Evolutionary conservation across 2,329 filamentous ascomycete species (phyloP), one percentile per base, ranked within the genome.

Genomic region (Talaromyces funiculosus): DNA sequence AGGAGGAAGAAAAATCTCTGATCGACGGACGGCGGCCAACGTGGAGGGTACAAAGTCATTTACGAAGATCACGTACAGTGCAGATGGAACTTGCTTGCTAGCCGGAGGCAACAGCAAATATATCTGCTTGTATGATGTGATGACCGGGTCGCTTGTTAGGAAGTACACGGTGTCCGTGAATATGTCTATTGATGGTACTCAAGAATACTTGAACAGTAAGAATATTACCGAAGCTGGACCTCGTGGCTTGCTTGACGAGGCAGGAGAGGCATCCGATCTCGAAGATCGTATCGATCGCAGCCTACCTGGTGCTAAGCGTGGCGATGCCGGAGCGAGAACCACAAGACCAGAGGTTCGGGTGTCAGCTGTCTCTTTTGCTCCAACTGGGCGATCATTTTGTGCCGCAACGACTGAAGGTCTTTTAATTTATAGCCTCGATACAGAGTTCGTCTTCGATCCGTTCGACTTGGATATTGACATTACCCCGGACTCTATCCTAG

Each of bases 21-120:
- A 97, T 75, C 88, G 94, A 53, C 83, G 92, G 62, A 96, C 92
- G 2, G 94, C 94, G 2, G 94, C 94, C 49, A 97, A 96, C 69
- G 88, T 89, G 2, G 84, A 91, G 1, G 91, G 91, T 38, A 96
- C 90, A 43, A 99, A 99, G 73, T 89, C 86, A 65, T 99, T 96
- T 78, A 88, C 84, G 69, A 89, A 89, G 6, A 90, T 99, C 65
- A 86, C 85, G 58, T 99, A 97, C 77, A 96, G 92, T 72, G 89
- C 90, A 1, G 94, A 99, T 71, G 94, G 94, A 12, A 90, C 86
- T 64, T 97, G 94, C 68, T 81, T 99, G 10, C 80, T 99, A 42
- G 94, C 93, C 0, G 92, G 86, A 53, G 94, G 94, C 33, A 96
- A 94, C 80, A 97, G 92, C 86, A 99, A 99, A 78, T 97, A 96